These are phyloP conservation scores for Cladorrhinum samala DNA, from an alignment of 495 filamentous ascomycete genomes.

Conservation along the genomic window DNA sequence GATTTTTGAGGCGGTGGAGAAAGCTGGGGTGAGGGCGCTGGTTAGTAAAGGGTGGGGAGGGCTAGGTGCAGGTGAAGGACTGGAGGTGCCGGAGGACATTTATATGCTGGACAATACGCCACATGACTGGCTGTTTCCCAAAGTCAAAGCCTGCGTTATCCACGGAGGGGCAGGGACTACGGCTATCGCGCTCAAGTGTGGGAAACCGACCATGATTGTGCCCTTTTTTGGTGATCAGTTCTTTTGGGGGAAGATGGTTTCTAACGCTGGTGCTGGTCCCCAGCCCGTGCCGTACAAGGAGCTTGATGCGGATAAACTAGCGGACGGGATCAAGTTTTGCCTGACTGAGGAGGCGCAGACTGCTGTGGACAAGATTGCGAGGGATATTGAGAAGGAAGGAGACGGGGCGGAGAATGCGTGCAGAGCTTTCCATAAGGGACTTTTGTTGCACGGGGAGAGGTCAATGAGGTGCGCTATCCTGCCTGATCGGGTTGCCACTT, in stretches of 20 bases:
- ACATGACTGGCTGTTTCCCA: slow-evolving; percentile 64
- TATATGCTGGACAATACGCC: slow-evolving; percentile 61
- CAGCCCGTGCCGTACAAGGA: slow-evolving; percentile 67
- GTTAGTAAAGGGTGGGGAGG: slow-evolving; percentile 65
- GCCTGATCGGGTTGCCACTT: slow-evolving; percentile 57
- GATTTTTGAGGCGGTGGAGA: slow-evolving; percentile 56
- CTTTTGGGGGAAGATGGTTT: slow-evolving; percentile 78
- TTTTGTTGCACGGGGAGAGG: slow-evolving; percentile 49
- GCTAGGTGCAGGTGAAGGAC: slow-evolving; percentile 43
- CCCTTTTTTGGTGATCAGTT: slow-evolving; percentile 71
- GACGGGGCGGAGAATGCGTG: slow-evolving; percentile 71
- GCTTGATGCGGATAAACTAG: slow-evolving; percentile 53
- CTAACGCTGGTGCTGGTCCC: slow-evolving; percentile 58
- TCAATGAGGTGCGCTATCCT: slow-evolving; percentile 67
- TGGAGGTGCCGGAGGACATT: slow-evolving; percentile 50
- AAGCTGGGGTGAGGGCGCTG: slow-evolving; percentile 54
- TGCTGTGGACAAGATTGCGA: slow-evolving; percentile 54
- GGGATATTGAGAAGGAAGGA: slow-evolving; percentile 59
- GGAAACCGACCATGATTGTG: slow-evolving; percentile 60
- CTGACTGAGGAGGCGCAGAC: slow-evolving; percentile 50
- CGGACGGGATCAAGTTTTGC: slow-evolving; percentile 63
- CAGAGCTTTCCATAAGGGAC: slow-evolving; percentile 58
- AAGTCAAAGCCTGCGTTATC: slow-evolving; percentile 54
- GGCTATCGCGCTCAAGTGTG: slow-evolving; percentile 57
- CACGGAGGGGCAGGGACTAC: slow-evolving; percentile 65